phyloP scores from a whole-genome alignment of 192 early-diverging fungal genomes.

The Backusella psychrophila region DNA sequence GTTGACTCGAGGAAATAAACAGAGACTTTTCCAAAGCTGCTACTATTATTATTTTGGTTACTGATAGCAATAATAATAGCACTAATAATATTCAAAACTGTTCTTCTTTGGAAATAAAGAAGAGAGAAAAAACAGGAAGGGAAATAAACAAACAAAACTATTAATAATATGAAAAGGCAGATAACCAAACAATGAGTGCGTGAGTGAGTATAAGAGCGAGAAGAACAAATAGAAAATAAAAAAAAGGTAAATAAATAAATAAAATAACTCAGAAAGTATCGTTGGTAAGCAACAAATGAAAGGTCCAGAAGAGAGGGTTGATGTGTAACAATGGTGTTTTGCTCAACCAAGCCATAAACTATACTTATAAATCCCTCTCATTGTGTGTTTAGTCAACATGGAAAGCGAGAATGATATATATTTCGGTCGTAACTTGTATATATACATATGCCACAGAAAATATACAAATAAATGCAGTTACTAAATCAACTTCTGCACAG shows the following conservation, averaged over 20 bases:
- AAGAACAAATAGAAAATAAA: neutral
- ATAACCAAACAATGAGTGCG: neutral
- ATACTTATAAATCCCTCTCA: neutral
- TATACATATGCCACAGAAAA: neutral
- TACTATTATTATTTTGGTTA: neutral
- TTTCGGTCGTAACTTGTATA: neutral
- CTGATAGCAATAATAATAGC: neutral
- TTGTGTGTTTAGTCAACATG: neutral
- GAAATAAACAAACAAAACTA: neutral
- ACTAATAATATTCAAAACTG: neutral
- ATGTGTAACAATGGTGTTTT: neutral
- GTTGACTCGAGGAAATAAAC: neutral
- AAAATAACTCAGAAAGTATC: slow-evolving; percentile 2
- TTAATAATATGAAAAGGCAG: neutral
- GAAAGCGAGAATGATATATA: neutral
- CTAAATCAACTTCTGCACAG: neutral
- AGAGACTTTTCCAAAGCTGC: neutral
- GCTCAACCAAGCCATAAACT: neutral
- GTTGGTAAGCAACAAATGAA: neutral
- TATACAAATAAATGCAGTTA: neutral
- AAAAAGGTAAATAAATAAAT: neutral
- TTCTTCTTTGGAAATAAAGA: neutral
- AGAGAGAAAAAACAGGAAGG: neutral
- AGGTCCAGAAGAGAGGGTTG: neutral
- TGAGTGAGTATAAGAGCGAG: neutral